A percentile compares a stretch with the other conserved stretches of the same genome.
These are phyloP conservation scores for Hypoxylon fuscum DNA, from an alignment of 495 filamentous ascomycete genomes.

Conservation along the genomic window DNA sequence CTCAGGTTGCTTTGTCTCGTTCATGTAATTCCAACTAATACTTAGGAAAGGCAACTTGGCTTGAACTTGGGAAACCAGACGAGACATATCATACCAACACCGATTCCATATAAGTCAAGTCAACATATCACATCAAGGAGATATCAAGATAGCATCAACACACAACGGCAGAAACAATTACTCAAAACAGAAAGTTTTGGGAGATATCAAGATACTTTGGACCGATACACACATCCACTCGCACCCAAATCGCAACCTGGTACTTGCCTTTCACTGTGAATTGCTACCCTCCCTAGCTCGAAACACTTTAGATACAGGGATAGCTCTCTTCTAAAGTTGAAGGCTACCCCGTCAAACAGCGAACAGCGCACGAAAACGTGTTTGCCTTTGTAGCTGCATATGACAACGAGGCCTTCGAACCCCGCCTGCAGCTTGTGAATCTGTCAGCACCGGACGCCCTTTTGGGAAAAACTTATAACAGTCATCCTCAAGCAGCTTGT, in stretches of 20 bases:
- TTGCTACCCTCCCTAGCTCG: not conserved
- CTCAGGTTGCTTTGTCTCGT: conserved; percentile 7
- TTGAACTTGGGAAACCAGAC: not conserved
- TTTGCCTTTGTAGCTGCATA: conserved; percentile 34
- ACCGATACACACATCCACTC: conserved; percentile 2
- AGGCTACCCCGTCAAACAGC: not conserved
- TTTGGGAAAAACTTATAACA: conserved; percentile 5
- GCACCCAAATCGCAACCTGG: conserved; percentile 8
- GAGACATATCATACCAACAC: not conserved
- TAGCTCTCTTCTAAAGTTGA: conserved; percentile 1
- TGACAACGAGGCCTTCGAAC: conserved; percentile 35
- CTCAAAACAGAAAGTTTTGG: not conserved
- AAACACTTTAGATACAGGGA: not conserved
- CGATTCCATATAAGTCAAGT: conserved; percentile 4
- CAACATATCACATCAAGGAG: conserved; percentile 8
- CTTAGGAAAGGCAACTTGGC: not conserved
- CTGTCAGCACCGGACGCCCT: not conserved
- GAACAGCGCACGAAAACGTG: conserved; percentile 1
- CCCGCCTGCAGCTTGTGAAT: conserved; percentile 21
- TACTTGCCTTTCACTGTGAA: conserved; percentile 6
- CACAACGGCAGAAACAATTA: not conserved
- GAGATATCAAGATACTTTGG: not conserved
- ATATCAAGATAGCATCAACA: conserved; percentile 1
- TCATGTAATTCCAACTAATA: not conserved
- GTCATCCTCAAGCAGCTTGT: not conserved